Percentiles rank a stretch among this genome's conserved stretches.
phyloP scores from a whole-genome alignment of 345 rosid genomes.

The Eucalyptus camaldulensis region DNA sequence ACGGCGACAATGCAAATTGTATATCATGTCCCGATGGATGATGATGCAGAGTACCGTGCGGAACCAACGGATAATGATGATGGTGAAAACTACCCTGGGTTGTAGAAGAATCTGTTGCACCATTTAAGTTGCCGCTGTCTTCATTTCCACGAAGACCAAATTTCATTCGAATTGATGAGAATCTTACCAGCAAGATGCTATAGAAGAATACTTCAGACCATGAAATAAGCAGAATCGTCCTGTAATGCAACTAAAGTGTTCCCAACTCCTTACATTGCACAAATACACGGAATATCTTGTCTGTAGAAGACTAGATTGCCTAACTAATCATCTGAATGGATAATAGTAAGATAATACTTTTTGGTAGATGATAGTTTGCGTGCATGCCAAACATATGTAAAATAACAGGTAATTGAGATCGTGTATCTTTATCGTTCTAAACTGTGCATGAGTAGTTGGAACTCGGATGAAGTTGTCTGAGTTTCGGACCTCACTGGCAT shows the following conservation, averaged over 20 bases:
- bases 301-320: background rate
- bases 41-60: too few relatives aligned
- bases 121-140: background rate
- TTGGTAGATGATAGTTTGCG: background rate
- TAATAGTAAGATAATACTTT: background rate
- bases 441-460: accelerated
- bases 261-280: background rate
- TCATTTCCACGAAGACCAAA: background rate
- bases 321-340: background rate
- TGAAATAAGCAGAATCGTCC: background rate
- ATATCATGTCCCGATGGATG: too few relatives aligned
- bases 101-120: background rate
- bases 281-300: background rate
- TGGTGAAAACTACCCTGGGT: background rate
- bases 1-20: background rate
- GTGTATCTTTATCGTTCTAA: background rate
- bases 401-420: background rate
- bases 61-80: background rate
- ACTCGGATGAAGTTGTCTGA: background rate
- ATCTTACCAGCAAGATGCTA: background rate
- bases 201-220: background rate
- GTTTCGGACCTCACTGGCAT: background rate
- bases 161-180: background rate
- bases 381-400: background rate
- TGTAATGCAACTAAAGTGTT: background rate